phyloP scores from a whole-genome alignment of 2,329 filamentous ascomycete genomes.

The Penicillium aurantiogriseum region DNA sequence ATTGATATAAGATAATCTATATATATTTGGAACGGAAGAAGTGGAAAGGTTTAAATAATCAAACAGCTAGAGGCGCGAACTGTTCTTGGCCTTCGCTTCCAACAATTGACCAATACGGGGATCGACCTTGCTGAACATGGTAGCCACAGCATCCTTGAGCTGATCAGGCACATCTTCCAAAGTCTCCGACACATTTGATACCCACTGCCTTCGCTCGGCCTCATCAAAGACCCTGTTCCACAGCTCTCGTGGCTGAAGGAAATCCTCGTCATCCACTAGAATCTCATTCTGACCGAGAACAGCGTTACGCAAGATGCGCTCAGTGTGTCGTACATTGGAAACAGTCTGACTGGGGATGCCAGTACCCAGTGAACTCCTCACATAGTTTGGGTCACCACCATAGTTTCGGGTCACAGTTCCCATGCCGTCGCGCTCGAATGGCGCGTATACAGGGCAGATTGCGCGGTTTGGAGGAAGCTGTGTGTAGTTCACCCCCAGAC shows the following conservation, averaged over 20 bases:
- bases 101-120: conserved; percentile 17
- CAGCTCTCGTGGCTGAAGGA: conserved; percentile 30
- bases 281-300: conserved; percentile 27
- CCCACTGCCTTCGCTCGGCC: conserved; percentile 21
- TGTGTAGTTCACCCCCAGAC: conserved; percentile 43
- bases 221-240: conserved; percentile 32
- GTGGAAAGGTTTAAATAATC: neutral
- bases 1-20: too few species aligned
- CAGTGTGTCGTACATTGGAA: conserved; percentile 23
- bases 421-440: conserved; percentile 49
- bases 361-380: conserved; percentile 28
- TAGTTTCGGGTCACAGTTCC: conserved; percentile 52
- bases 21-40: too few species aligned
- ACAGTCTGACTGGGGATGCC: conserved; percentile 16
- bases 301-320: conserved; percentile 20
- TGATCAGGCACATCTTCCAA: conserved; percentile 23
- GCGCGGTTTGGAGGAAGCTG: conserved; percentile 43
- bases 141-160: conserved; percentile 16
- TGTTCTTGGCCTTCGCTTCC: conserved; percentile 1
- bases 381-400: conserved; percentile 59
- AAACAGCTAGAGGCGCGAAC: neutral
- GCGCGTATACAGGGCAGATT: conserved; percentile 46
- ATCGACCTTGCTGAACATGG: conserved; percentile 16
- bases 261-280: conserved; percentile 31
- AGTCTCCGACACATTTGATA: conserved; percentile 24